Evolutionary conservation across 2,329 filamentous ascomycete species (phyloP), one percentile per base, ranked within the genome.

Genomic region (Penicillium capsulatum): DNA sequence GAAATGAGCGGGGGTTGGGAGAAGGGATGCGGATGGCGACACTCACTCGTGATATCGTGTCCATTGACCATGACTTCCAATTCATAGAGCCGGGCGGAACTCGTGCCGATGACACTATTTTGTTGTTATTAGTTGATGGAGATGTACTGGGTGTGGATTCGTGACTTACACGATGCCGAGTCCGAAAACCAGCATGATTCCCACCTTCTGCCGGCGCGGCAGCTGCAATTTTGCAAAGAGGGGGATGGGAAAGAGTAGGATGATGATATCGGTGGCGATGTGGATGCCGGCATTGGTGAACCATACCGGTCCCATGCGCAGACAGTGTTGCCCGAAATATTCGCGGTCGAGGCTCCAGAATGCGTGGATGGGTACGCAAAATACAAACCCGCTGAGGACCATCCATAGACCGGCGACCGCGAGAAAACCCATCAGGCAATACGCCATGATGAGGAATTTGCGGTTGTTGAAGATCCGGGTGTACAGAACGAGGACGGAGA

Each of bases 401-500:
- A 59, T 57, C 56, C 58, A 64, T 0, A 61, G 38, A 2, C 55
- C 58, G 3, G 45, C 24, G 14, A 51, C 16, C 19, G 48, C 36
- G 14, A 63, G 42, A 7, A 52, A 45, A 3, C 34, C 42, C 28
- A 62, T 45, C 4, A 47, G 15, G 17, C 38, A 13, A 15, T 46
- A 50, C 10, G 48, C 47, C 7, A 42, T n/a, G 16, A 54, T 38
- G 1, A 49, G 44, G 27, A 60, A 57, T 11, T 7, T n/a, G 16
- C 36, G 49, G 0, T 38, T 29, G 2, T 47, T 42, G 37, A 66
- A 66, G 22, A 65, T 55, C 10, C 62, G 59, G 24, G 50, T 24
- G 41, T 57, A 64, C 26, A 65, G 50, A n/a, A 57, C 31, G 1
- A 60, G 31, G 17, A 59, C 51, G 3, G 63, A 65, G 10, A 59